phyloP scores from a whole-genome alignment of 257 asterid species.

The Nicotiana attenuata region DNA sequence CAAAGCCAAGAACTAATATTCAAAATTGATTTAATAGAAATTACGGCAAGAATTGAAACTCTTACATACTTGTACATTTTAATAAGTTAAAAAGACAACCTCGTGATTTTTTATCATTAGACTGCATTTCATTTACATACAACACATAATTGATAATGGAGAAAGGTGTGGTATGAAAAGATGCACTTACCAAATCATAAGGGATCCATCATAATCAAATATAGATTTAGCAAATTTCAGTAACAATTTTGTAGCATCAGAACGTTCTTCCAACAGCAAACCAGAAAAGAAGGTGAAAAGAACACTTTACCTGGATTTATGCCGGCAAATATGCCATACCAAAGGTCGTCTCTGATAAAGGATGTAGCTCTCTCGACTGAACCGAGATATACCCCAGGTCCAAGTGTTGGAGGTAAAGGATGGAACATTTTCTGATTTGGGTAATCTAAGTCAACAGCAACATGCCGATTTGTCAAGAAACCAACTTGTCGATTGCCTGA shows the following conservation, averaged over 20 bases:
- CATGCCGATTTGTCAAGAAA: slow-evolving; percentile 93
- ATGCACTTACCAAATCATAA: background rate
- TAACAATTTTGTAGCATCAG: background rate
- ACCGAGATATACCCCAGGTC: slow-evolving; percentile 97
- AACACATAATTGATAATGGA: background rate
- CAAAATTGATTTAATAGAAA: too few relatives aligned
- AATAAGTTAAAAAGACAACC: background rate
- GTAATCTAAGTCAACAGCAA: slow-evolving; percentile 92
- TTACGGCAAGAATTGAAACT: background rate
- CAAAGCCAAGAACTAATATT: background rate
- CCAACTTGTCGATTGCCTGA: slow-evolving; percentile 88
- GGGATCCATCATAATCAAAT: background rate
- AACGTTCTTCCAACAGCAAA: background rate
- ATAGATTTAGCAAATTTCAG: background rate
- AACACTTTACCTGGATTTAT: slow-evolving; percentile 69
- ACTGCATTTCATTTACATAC: background rate
- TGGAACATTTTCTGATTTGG: slow-evolving; percentile 99
- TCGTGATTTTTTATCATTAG: background rate
- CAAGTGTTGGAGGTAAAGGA: slow-evolving; percentile 96
- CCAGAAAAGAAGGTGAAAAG: background rate
- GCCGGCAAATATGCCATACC: slow-evolving; percentile 98
- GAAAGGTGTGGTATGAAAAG: background rate
- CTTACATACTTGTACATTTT: background rate
- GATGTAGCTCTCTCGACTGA: slow-evolving; percentile 99
- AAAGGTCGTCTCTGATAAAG: slow-evolving; percentile 74